Conservation (phyloP, 768 basidiomycete species). For the Pleurotus sapidus region DNA sequence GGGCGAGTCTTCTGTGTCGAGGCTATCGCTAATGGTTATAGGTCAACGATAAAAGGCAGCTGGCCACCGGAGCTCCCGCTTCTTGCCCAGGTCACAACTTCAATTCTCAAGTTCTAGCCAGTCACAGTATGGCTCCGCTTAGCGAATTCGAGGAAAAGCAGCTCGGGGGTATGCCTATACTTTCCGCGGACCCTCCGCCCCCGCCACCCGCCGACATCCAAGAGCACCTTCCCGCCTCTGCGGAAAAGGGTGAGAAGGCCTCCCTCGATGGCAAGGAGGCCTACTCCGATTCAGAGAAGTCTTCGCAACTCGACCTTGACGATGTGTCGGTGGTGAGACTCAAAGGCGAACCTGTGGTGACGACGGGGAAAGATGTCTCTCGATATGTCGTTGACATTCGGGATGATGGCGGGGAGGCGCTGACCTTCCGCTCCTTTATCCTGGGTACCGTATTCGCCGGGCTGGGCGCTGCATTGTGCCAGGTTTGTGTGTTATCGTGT, state of each 20-base stretch:
- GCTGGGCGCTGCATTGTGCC: conserved; percentile 53
- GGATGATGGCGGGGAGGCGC: conserved; percentile 53
- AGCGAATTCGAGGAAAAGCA: conserved; percentile 4
- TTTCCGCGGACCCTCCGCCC: conserved; percentile 1
- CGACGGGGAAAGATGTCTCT: conserved; percentile 48
- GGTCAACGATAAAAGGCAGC: not conserved
- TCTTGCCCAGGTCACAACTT: not conserved
- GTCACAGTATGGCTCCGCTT: conserved; percentile 2
- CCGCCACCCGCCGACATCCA: not conserved
- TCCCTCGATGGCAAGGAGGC: not conserved
- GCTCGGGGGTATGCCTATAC: not conserved
- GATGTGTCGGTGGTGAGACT: conserved; percentile 21
- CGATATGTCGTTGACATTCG: conserved; percentile 52
- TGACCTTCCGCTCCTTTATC: conserved; percentile 54
- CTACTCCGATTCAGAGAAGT: conserved; percentile 8
- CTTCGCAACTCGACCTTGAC: conserved; percentile 18
- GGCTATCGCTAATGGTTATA: not conserved
- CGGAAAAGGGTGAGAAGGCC: not conserved
- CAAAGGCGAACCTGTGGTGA: conserved; percentile 41
- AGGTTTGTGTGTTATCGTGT: conserved; percentile 32
- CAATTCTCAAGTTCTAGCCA: not conserved
- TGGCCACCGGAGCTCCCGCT: not conserved
- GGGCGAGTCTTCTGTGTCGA: conserved; percentile 6
- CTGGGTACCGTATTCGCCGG: conserved; percentile 58
- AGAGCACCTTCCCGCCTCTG: not conserved